A percentile compares a stretch with the other conserved stretches of the same genome.
Evolutionary conservation across 2,329 filamentous ascomycete species (phyloP).

Genomic region (Tolypocladium tropicale): DNA sequence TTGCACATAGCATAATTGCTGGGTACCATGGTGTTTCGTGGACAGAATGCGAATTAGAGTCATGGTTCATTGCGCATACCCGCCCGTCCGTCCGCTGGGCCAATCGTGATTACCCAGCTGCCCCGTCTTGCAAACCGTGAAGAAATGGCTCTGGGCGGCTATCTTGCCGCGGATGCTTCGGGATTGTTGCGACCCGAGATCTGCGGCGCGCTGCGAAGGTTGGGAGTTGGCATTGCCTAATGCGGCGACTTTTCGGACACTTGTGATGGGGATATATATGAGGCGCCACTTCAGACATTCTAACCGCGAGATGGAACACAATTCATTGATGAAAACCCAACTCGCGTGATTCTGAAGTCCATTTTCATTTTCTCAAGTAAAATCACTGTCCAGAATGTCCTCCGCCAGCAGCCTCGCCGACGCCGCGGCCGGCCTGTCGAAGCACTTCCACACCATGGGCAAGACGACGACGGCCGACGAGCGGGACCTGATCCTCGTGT

Average conservation of each 20-base stretch:
- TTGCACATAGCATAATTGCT: constrained; percentile 5
- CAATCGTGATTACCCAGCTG: too few relatives aligned
- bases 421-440: constrained; percentile 3
- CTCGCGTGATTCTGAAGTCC: too few relatives aligned
- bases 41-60: not conserved
- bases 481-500: constrained; percentile 2
- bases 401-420: not conserved
- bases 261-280: constrained; percentile 8
- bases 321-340: not conserved
- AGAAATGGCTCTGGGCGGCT: not conserved
- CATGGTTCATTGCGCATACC: too few relatives aligned
- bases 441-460: constrained; percentile 2
- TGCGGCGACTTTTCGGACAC: constrained; percentile 16
- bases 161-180: not conserved
- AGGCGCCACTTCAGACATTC: not conserved
- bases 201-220: not conserved
- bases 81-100: too few relatives aligned
- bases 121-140: not conserved
- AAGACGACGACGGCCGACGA: constrained; percentile 1
- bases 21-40: not conserved
- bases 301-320: too few relatives aligned
- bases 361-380: not conserved
- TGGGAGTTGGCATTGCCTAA: not conserved
- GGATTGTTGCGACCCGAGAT: not conserved
- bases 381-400: not conserved